A percentile compares a stretch with the other conserved stretches of the same genome.
These are phyloP conservation scores for Catunica adiposa DNA, from an alignment of 2,329 filamentous ascomycete genomes.

Conservation along the genomic window DNA sequence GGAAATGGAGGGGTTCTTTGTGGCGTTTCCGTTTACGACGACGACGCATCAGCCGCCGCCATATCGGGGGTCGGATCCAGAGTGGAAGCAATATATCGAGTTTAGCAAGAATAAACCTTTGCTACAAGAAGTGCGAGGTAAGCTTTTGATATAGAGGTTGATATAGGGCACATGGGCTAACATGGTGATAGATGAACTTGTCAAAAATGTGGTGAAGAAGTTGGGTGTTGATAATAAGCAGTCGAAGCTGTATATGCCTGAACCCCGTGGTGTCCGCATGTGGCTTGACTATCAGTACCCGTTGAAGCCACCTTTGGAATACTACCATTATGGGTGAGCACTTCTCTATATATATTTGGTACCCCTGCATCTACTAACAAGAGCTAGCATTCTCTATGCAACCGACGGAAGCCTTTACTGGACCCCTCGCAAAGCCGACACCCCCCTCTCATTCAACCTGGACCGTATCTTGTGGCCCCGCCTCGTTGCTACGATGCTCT, in stretches of 20 bases:
- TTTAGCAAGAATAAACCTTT: conserved; percentile 37
- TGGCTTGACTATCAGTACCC: conserved; percentile 13
- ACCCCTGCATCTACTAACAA: background rate
- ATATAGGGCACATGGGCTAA: background rate
- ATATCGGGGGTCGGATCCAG: conserved; percentile 42
- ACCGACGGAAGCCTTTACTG: conserved; percentile 10
- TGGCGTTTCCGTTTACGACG: conserved; percentile 45
- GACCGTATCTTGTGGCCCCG: conserved; percentile 13
- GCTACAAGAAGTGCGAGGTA: conserved; percentile 28
- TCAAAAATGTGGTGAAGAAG: conserved; percentile 9
- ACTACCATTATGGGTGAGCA: conserved; percentile 11
- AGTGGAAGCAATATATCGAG: conserved; percentile 44
- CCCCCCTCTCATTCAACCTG: conserved; percentile 10
- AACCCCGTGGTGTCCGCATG: conserved; percentile 6
- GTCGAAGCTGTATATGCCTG: conserved; percentile 11
- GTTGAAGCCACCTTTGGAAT: conserved; percentile 7
- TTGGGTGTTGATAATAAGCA: conserved; percentile 12
- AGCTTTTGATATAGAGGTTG: conserved; percentile 14
- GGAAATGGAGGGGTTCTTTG: conserved; percentile 32
- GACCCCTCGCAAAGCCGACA: conserved; percentile 8
- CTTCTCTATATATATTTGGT: background rate
- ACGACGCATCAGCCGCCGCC: conserved; percentile 30
- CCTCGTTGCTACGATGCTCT: conserved; percentile 7
- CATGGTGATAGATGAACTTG: conserved; percentile 1
- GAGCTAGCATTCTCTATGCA: conserved; percentile 8